phyloP scores from a whole-genome alignment of 352 stramenopile genomes.

The Phytopythium montanum region DNA sequence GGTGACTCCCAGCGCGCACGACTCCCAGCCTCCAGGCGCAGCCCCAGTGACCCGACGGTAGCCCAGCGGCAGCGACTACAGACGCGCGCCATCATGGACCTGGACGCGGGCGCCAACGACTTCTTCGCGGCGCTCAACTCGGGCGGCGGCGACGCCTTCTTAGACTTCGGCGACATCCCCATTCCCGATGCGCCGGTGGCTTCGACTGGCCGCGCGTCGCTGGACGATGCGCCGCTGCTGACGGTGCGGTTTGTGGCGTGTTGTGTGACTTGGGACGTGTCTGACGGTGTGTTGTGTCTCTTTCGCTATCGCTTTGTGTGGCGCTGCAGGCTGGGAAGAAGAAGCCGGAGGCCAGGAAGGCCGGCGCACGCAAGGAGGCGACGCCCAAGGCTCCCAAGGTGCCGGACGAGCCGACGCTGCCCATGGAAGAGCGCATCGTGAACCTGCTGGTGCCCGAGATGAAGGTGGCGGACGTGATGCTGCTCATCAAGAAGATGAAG shows the following conservation, averaged over 20 bases:
- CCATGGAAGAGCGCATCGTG: conserved; percentile 87
- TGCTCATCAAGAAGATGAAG: conserved; percentile 89
- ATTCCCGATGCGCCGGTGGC: conserved; percentile 16
- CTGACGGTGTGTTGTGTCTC: neutral
- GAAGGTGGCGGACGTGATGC: conserved; percentile 86
- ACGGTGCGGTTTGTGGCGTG: conserved; percentile 15
- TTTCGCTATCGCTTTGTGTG: neutral
- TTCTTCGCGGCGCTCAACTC: conserved; percentile 81
- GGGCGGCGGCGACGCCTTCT: conserved; percentile 49
- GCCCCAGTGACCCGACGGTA: no score
- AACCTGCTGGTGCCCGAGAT: conserved; percentile 83
- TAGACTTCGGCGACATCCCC: conserved; percentile 43
- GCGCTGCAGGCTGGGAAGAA: conserved; percentile 24
- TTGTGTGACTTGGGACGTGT: neutral
- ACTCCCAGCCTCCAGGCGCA: no score
- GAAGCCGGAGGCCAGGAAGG: conserved; percentile 45
- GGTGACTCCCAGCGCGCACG: no score
- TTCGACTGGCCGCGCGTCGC: conserved; percentile 5
- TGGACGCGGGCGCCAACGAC: conserved; percentile 74
- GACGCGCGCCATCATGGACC: conserved; percentile 38
- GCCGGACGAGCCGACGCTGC: conserved; percentile 48
- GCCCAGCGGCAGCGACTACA: no score
- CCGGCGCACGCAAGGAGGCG: conserved; percentile 38
- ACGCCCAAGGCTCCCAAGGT: conserved; percentile 34
- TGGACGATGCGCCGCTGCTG: conserved; percentile 33